phyloP scores from a whole-genome alignment of 345 rosid genomes.

The Camelina hispida region DNA sequence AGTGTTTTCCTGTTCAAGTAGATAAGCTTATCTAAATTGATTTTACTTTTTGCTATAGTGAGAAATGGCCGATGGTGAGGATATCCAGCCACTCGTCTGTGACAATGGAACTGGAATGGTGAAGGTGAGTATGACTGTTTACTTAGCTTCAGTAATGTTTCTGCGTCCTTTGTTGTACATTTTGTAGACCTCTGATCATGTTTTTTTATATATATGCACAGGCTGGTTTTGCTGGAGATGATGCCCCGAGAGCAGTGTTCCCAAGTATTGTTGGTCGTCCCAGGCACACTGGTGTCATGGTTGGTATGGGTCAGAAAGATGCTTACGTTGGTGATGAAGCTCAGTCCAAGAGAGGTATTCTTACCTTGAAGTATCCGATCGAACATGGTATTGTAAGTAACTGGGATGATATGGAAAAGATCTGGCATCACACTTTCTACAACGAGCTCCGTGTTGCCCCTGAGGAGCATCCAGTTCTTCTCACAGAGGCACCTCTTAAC shows the following conservation, averaged over 20 bases:
- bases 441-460: constrained; percentile 68
- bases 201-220: constrained; percentile 3
- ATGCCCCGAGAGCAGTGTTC: constrained; percentile 68
- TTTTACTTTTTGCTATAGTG: constrained; percentile 13
- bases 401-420: constrained; percentile 75
- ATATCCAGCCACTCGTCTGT: constrained; percentile 75
- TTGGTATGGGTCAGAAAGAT: constrained; percentile 74
- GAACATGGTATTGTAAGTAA: constrained; percentile 76
- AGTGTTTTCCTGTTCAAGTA: too few relatives aligned
- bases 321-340: constrained; percentile 75
- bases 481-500: constrained; percentile 68
- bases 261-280: constrained; percentile 76
- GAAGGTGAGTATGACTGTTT: constrained; percentile 48
- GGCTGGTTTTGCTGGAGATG: constrained; percentile 72
- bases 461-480: constrained; percentile 66
- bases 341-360: constrained; percentile 70
- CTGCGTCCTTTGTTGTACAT: not conserved
- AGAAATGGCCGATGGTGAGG: constrained; percentile 93
- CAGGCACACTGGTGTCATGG: constrained; percentile 73
- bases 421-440: constrained; percentile 76
- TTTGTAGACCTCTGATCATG: not conserved
- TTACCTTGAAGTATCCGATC: constrained; percentile 64
- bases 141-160: not conserved
- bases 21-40: constrained; percentile 15
- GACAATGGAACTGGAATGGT: constrained; percentile 85